Base-by-base conservation (phyloP, 2,329 filamentous ascomycete genomes). In the Phoma sp. region DNA sequence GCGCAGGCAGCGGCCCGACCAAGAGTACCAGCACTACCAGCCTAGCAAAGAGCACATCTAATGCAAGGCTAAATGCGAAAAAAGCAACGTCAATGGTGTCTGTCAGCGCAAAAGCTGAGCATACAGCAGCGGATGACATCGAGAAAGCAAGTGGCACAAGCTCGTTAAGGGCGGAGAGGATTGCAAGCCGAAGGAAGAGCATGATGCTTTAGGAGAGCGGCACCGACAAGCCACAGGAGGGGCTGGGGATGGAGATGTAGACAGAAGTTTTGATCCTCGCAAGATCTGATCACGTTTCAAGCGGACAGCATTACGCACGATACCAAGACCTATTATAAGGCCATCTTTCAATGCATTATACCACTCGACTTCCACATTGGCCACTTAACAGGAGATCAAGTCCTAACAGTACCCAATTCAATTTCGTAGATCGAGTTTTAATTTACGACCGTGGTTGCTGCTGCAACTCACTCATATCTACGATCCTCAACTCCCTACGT, bases 401-500 rank as follows among this genome's bases (percentile, higher is more conserved):
- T 30, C 11, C 29, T 7, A 7, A 30, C 29, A 30, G 29, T 30
- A 7, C 11, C 7, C 11, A 7, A 30, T 30, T 30, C 29, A 30
- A 18, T 18, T 30, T 11, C 29, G 11, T 30, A 13, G 9, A 33
- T 33, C 4, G 4, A 13, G 32, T 9, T 5, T 4, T 33, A 13
- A n/a, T n/a, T 46, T 22, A 55, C 2, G 43, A 48, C 14, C 44
- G 23, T 66, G 90, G 76, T 48, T 75, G 77, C 43, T 75, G 77
- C 43, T 81, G 77, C 63, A 93, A 73, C 66, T 89, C 88, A 58
- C 78, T 86, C 4, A 89, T 83, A 74, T 92, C 87, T 7, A 92
- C 83, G 42, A 85, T 81, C 3, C 82, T 81, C 82, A 92, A 86
- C 66, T 89, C 79, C 46, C 83, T 75, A 73, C 91, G 86, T 27